phyloP scores from a whole-genome alignment of 192 early-diverging fungal species.

The Linnemannia hyalina region DNA sequence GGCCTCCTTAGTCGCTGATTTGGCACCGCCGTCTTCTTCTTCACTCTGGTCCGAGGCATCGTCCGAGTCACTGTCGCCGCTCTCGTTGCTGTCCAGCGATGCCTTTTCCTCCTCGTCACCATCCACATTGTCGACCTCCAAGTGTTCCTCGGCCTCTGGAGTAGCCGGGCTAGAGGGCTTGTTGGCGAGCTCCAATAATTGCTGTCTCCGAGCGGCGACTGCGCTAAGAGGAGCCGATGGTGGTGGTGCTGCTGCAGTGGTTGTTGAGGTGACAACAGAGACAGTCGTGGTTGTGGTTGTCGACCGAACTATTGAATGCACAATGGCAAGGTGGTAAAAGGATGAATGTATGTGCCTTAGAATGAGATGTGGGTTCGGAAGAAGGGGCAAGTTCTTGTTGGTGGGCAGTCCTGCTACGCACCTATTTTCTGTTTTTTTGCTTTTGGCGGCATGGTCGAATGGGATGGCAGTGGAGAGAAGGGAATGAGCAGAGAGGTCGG shows the following conservation, averaged over 20 bases:
- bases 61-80: slow-evolving; percentile 21
- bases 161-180: background rate
- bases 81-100: slow-evolving; percentile 21
- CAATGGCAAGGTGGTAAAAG: background rate
- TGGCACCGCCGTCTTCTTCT: background rate
- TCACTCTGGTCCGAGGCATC: slow-evolving; percentile 4
- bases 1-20: background rate
- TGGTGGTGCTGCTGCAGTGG: background rate
- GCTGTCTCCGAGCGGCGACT: slow-evolving; percentile 31
- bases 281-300: slow-evolving; percentile 1
- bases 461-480: background rate
- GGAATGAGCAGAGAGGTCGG: background rate
- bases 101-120: slow-evolving; percentile 36
- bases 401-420: background rate
- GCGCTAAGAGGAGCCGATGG: slow-evolving; percentile 39
- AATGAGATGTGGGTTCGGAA: background rate
- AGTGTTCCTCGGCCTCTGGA: slow-evolving; percentile 26
- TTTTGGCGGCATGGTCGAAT: slow-evolving; percentile 37
- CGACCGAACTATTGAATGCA: background rate
- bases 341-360: background rate
- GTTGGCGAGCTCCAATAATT: slow-evolving; percentile 5
- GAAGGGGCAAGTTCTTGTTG: background rate
- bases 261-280: slow-evolving; percentile 9
- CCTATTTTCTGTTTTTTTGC: slow-evolving; percentile 48
- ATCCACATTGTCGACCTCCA: slow-evolving; percentile 31